Evolutionary conservation across 306 rosid genomes (phyloP), one percentile per base, ranked within the genome.

Genomic region (Canavalia ensiformis): DNA sequence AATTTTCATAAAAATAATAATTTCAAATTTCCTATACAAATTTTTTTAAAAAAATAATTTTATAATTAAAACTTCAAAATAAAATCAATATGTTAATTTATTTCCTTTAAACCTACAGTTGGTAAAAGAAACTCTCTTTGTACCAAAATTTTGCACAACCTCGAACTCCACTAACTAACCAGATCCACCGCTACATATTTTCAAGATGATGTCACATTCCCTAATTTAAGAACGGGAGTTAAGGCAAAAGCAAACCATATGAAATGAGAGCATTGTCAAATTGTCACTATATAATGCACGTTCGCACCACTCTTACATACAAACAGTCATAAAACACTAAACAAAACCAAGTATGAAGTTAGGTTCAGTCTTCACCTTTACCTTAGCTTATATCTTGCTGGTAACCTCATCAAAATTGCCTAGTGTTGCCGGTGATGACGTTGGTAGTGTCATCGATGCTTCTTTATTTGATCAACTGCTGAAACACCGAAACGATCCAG

Each of bases 401-500:
- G 39, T 25, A 6, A 25, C 25, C n/a, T 44, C 73, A 0, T 44
- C 54, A 2, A 2, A 66, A 6, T 39, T 41, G 3, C 34, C 0
- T 66, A n/a, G 72, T 66, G 72, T 42, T 66, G 51, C 3, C 1
- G 72, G 72, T 12, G 87, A 79, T 7, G 84, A 71, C 52, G 75
- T 78, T 68, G 78, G 80, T 0, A 46, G 65, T 8, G 47, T 82
- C 4, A 57, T 86, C 1, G 68, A 78, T 28, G 51, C 52, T 5
- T 45, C 51, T 57, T 57, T 67, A 0, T 88, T 86, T 50, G 13
- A 86, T 1, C 56, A 81, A 41, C 10, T 88, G 68, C 87, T 88
- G 3, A 84, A 78, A 35, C 87, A 88, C 84, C 62, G 85, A 7
- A 84, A 86, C 13, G 88, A 88, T 47, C 80, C 6, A 1, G 74